Evolutionary conservation across 768 basidiomycete species (phyloP).

Genomic region (Agrocybe pediades): DNA sequence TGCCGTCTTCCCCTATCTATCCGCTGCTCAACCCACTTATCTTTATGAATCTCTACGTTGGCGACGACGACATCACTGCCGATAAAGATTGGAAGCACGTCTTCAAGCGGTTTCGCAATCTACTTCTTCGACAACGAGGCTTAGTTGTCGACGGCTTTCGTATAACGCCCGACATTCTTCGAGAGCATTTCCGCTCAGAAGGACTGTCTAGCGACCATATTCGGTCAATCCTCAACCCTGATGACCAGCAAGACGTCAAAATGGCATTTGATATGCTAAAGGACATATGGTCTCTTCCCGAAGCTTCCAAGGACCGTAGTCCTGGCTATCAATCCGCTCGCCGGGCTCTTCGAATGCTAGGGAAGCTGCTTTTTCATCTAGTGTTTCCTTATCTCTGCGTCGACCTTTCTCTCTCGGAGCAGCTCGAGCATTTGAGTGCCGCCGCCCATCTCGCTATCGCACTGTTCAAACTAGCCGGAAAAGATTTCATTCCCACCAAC

Average conservation of each 20-base stretch:
- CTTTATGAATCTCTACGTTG: constrained; percentile 24
- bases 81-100: constrained; percentile 31
- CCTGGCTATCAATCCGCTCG: constrained; percentile 18
- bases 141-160: constrained; percentile 14
- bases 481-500: constrained; percentile 25
- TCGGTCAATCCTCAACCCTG: constrained; percentile 15
- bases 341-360: constrained; percentile 7
- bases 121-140: constrained; percentile 19
- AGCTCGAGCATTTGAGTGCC: constrained; percentile 26
- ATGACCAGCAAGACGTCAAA: constrained; percentile 21
- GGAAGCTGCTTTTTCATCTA: constrained; percentile 19
- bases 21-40: constrained; percentile 8
- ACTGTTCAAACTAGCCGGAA: constrained; percentile 15
- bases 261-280: constrained; percentile 13
- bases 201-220: constrained; percentile 3
- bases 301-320: constrained; percentile 10
- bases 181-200: constrained; percentile 12
- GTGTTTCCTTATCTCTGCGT: constrained; percentile 28
- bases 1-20: constrained; percentile 16
- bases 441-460: constrained; percentile 26
- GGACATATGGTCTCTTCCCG: constrained; percentile 16
- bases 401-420: constrained; percentile 25
- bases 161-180: constrained; percentile 14
- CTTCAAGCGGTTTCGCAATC: constrained; percentile 23
- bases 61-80: constrained; percentile 26